A percentile compares a stretch with the other conserved stretches of the same genome.
phyloP scores from a whole-genome alignment of 495 filamentous ascomycete genomes.

The Podospora appendiculata region DNA sequence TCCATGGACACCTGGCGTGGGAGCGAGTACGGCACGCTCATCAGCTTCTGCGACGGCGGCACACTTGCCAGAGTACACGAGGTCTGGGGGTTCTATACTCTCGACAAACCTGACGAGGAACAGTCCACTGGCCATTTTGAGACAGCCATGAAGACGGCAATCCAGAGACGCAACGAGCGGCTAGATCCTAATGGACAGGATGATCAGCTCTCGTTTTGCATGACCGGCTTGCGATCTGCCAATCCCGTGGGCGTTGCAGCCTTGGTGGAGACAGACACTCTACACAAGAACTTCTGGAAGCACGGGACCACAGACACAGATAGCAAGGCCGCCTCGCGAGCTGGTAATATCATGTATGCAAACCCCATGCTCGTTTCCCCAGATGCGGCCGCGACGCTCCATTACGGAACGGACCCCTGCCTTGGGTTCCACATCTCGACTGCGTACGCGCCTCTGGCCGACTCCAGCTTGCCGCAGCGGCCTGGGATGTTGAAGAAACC shows the following conservation, averaged over 20 bases:
- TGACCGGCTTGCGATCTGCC: background rate
- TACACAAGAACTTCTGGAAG: background rate
- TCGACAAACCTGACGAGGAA: background rate
- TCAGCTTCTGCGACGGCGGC: conserved; percentile 28
- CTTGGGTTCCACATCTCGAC: conserved; percentile 36
- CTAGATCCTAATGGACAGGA: background rate
- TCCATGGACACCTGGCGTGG: conserved; percentile 28
- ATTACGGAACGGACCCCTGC: conserved; percentile 35
- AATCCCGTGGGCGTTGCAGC: background rate
- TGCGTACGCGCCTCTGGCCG: conserved; percentile 14
- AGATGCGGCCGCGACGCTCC: background rate
- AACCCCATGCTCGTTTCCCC: conserved; percentile 28
- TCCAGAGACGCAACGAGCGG: background rate
- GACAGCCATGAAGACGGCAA: background rate
- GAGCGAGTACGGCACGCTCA: conserved; percentile 22
- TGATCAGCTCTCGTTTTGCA: no score
- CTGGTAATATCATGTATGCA: conserved; percentile 1
- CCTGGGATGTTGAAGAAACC: background rate
- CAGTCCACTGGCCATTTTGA: conserved; percentile 1
- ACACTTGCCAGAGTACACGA: conserved; percentile 24
- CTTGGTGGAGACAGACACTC: background rate
- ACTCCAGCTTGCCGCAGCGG: conserved; percentile 2
- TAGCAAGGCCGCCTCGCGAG: background rate
- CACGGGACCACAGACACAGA: background rate
- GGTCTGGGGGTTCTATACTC: conserved; percentile 28